Evolutionary conservation across 371 early-diverging fungal genomes (phyloP), one percentile per base, ranked within the genome.

Genomic region (Syncephalastrum racemosum): DNA sequence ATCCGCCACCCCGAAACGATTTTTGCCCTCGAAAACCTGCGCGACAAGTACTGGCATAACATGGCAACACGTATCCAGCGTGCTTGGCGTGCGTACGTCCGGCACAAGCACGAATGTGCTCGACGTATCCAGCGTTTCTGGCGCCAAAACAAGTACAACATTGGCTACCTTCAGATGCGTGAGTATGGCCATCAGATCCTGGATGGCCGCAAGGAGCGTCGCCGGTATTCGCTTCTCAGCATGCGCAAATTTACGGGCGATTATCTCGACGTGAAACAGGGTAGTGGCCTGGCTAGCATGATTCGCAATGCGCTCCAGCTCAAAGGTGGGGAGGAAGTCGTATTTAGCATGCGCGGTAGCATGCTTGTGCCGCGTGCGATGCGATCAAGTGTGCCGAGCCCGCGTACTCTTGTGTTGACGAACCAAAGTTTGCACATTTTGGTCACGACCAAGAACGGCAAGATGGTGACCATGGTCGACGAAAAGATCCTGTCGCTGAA

Each of bases 1-100:
- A 94, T 98, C 70, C 90, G 96, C 46, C 89, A 90, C 46, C 98
- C 98, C 15, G 98, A 98, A 71, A 94, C 94, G 60, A 85, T 98
- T 25, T 97, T 95, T 76, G 86, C 94, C 1, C 79, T 97, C 0
- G 98, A 98, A 73, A 90, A 87, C 59, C 71, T 90, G 63, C 89
- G 98, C 45, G 98, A 98, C 58, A 87, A 90, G 44, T 96, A 97
- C 79, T 98, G 94, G 90, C 95, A 98, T 67, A 88, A 84, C 60
- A 97, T 93, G 90, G 98, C 98, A 1, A 88, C 86, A 22, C 87
- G 94, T 62, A 97, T 98, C 62, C 98, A 98, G 70, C 80, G 93
- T 24, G 91, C 92, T 4, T 97, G 93, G 88, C 77, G 96, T 48
- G 72, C 82, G 42, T 92, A 90, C 78, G 84, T 89, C 50, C 74